Evolutionary conservation across 306 rosid genomes (phyloP).

Genomic region (cucumber (Cucumis sativus)): Cucumber_9930_V3 NC_026661.2:5277001-5277500

Average conservation of each 20-base stretch:
- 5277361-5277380: constrained; percentile 43
- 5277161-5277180: constrained; percentile 35
- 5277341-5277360: constrained; percentile 70
- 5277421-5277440: constrained; percentile 30
- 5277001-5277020: constrained; percentile 28
- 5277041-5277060: constrained; percentile 52
- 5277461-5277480: constrained; percentile 23
- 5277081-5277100: constrained; percentile 86
- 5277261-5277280: constrained; percentile 23
- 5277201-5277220: neutral
- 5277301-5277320: constrained; percentile 45
- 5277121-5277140: constrained; percentile 48
- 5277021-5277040: constrained; percentile 46
- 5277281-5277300: constrained; percentile 23
- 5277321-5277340: constrained; percentile 89
- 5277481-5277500: neutral
- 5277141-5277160: constrained; percentile 26
- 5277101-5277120: constrained; percentile 54
- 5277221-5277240: neutral
- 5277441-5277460: constrained; percentile 49
- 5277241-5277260: neutral
- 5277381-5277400: constrained; percentile 54
- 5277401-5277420: constrained; percentile 67
- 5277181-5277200: constrained; percentile 13
- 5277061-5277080: constrained; percentile 57